Conservation (phyloP, 2,329 filamentous ascomycete species). For the Exophiala sideris region DNA sequence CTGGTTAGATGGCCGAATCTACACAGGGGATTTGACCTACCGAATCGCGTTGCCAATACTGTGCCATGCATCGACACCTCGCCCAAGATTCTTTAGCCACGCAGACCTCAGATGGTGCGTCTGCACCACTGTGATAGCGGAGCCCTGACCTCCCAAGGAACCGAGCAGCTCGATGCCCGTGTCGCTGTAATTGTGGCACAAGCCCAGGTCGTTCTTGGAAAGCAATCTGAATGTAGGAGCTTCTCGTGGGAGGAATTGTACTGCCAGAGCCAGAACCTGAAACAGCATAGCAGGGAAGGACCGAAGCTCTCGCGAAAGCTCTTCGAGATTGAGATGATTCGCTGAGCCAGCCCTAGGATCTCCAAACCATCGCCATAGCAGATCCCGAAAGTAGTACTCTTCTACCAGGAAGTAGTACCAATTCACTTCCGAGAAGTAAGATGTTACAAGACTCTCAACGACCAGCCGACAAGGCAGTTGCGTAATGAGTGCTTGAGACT, state of each 20-base stretch:
- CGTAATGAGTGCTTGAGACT: neutral
- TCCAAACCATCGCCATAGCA: neutral
- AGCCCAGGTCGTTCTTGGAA: neutral
- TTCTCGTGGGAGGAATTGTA: constrained; percentile 3
- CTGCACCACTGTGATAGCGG: constrained; percentile 2
- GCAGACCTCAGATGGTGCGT: neutral
- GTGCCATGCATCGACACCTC: constrained; percentile 2
- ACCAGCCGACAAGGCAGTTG: neutral
- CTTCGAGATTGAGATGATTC: neutral
- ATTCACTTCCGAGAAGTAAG: neutral
- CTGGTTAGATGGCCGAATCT: neutral
- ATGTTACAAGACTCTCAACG: neutral
- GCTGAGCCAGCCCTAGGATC: neutral
- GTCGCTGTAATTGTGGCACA: constrained; percentile 1
- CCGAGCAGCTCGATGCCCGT: neutral
- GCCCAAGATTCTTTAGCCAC: constrained; percentile 8
- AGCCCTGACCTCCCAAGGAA: neutral
- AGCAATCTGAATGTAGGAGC: neutral
- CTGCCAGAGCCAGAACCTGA: constrained; percentile 3
- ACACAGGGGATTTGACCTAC: neutral
- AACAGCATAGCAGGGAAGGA: constrained; percentile 7
- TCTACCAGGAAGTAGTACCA: neutral
- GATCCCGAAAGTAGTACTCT: neutral
- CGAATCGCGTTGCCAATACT: constrained; percentile 1
- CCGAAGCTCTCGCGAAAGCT: neutral